These are phyloP conservation scores for Auricularia cornea DNA, from an alignment of 768 basidiomycete species.

Conservation along the genomic window DNA sequence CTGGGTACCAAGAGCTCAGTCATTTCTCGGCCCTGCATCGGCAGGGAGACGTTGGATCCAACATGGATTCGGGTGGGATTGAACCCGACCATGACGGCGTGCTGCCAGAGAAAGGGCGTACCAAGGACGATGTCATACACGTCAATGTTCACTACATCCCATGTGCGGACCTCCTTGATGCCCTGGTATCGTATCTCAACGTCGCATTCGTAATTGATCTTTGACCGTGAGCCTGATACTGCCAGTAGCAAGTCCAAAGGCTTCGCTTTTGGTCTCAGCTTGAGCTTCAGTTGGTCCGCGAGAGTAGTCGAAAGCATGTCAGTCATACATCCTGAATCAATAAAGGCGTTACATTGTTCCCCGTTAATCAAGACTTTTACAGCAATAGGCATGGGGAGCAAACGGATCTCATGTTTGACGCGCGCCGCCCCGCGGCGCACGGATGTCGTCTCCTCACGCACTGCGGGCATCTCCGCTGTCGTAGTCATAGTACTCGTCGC, in stretches of 20 bases:
- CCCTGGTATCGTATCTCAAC: constrained; percentile 4
- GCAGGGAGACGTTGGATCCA: neutral
- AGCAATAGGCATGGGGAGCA: constrained; percentile 4
- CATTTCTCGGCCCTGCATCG: neutral
- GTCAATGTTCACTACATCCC: constrained; percentile 30
- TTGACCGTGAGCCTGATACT: constrained; percentile 5
- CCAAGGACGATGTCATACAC: constrained; percentile 30
- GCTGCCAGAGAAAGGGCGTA: constrained; percentile 27
- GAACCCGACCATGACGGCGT: constrained; percentile 21
- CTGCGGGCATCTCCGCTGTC: too few relatives aligned
- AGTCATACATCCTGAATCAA: constrained; percentile 7
- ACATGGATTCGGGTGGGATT: neutral
- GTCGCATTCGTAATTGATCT: constrained; percentile 1
- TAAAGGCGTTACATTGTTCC: neutral
- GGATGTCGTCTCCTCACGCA: too few relatives aligned
- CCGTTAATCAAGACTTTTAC: constrained; percentile 6
- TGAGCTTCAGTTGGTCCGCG: constrained; percentile 6
- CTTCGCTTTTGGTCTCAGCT: neutral
- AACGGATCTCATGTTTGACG: constrained; percentile 4
- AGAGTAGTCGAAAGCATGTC: constrained; percentile 10
- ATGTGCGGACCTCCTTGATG: neutral
- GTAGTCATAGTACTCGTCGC: too few relatives aligned
- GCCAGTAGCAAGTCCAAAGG: constrained; percentile 9
- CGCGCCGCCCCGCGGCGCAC: constrained; percentile 1
- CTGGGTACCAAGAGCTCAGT: neutral